Percentiles rank a stretch among this genome's conserved stretches.
Evolutionary conservation across 23 red algal genomes (phyloP).

Genomic region (Gracilaria domingensis): DNA sequence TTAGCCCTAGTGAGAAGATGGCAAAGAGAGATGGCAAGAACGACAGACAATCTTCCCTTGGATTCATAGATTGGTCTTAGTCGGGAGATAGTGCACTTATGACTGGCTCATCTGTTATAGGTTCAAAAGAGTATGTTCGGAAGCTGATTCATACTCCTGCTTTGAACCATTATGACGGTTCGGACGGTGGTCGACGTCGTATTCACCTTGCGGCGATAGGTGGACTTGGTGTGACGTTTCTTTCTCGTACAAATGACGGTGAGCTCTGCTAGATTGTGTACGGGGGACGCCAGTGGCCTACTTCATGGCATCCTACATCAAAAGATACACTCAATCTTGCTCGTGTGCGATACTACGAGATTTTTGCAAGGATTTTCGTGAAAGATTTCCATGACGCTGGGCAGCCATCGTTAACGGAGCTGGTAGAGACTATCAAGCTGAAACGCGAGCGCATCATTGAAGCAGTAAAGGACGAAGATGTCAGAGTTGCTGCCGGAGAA

Average conservation of each 20-base stretch:
- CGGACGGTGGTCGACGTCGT: slow-evolving; percentile 22
- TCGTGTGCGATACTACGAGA: slow-evolving; percentile 73
- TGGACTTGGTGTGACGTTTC: slow-evolving; percentile 39
- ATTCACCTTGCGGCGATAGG: slow-evolving; percentile 24
- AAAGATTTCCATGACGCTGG: slow-evolving; percentile 48
- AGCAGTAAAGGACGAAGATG: slow-evolving; percentile 75
- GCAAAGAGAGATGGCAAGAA: background rate
- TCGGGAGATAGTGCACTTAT: slow-evolving; percentile 25
- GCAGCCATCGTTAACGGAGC: slow-evolving; percentile 33
- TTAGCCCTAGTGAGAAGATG: slow-evolving; percentile 53
- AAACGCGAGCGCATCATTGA: slow-evolving; percentile 67
- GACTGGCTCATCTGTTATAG: slow-evolving; percentile 41
- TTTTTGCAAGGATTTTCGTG: slow-evolving; percentile 59
- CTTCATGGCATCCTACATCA: slow-evolving; percentile 78
- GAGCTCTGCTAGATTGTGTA: slow-evolving; percentile 73
- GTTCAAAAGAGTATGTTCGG: slow-evolving; percentile 53
- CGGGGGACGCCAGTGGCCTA: slow-evolving; percentile 79
- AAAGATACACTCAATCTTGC: slow-evolving; percentile 64
- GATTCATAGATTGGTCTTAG: background rate
- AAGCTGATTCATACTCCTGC: slow-evolving; percentile 77
- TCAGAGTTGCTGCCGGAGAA: slow-evolving; percentile 71
- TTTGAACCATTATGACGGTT: slow-evolving; percentile 72
- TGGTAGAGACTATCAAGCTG: slow-evolving; percentile 44
- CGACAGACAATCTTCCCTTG: background rate
- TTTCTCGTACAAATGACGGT: slow-evolving; percentile 71